A percentile compares a stretch with the other conserved stretches of the same genome.
Conservation (phyloP, 768 basidiomycete species). For the Pholiota microspora region DNA sequence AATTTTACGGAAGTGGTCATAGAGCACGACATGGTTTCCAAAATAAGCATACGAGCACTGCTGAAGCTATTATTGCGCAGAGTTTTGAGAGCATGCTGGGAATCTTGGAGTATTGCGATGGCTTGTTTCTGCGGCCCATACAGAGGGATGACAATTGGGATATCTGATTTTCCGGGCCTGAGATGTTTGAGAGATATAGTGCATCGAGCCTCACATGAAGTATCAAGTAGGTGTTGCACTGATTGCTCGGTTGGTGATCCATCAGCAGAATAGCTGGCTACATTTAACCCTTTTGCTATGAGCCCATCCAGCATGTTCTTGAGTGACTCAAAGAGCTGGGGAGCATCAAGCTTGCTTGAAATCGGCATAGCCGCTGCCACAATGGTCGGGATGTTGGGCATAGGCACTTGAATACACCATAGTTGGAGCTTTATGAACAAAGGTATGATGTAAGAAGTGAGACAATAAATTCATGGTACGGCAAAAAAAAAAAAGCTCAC, state of each 20-base stretch:
- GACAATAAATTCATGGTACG: too few species aligned
- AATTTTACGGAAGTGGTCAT: slow-evolving; percentile 18
- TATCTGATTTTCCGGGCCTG: too few species aligned
- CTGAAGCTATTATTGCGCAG: slow-evolving; percentile 29
- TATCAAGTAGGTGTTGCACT: background rate
- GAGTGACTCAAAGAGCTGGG: slow-evolving; percentile 10
- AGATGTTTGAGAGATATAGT: too few species aligned
- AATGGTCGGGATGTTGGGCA: slow-evolving; percentile 30
- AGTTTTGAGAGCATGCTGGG: slow-evolving; percentile 31
- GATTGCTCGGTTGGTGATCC: background rate
- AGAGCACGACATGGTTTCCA: slow-evolving; percentile 21
- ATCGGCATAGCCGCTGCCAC: slow-evolving; percentile 30
- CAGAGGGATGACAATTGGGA: slow-evolving; percentile 6
- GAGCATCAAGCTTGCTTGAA: slow-evolving; percentile 15
- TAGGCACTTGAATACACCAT: slow-evolving; percentile 29
- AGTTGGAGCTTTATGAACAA: slow-evolving; percentile 28
- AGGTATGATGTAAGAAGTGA: too few species aligned
- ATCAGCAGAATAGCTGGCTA: background rate
- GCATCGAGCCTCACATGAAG: too few species aligned
- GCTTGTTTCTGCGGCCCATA: slow-evolving; percentile 14
- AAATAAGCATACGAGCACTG: slow-evolving; percentile 25
- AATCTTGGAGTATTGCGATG: slow-evolving; percentile 28
- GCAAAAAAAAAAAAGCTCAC: too few species aligned
- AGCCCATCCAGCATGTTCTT: background rate
- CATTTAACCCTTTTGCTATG: background rate